Conservation (phyloP, 139 green algal species). For the Tetradesmus obliquus region DNA sequence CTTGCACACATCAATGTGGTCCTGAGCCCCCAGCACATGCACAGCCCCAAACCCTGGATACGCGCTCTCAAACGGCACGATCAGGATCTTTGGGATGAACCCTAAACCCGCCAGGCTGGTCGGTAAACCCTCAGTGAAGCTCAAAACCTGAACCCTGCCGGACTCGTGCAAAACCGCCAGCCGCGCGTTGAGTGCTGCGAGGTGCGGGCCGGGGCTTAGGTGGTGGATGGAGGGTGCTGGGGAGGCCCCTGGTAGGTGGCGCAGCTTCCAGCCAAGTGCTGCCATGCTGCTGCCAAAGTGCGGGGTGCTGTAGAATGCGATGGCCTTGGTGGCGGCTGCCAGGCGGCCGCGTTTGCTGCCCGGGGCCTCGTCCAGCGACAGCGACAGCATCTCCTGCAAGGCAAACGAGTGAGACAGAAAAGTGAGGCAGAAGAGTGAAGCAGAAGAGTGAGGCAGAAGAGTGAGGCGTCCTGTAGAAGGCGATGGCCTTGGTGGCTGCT, state of each 20-base stretch:
- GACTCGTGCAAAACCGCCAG: slow-evolving; percentile 61
- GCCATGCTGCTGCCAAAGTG: slow-evolving; percentile 84
- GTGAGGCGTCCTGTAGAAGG: slow-evolving; percentile 86
- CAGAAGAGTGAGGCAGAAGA: slow-evolving; percentile 15
- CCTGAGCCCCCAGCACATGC: slow-evolving; percentile 63
- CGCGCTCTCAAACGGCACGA: slow-evolving; percentile 75
- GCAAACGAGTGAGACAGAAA: neutral
- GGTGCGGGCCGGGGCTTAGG: slow-evolving; percentile 67
- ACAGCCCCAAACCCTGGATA: slow-evolving; percentile 83
- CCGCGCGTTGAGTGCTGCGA: slow-evolving; percentile 70
- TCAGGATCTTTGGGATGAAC: slow-evolving; percentile 67
- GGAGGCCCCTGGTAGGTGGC: slow-evolving; percentile 73
- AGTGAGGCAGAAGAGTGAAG: neutral
- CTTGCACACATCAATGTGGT: slow-evolving; percentile 89
- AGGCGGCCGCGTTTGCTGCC: slow-evolving; percentile 50
- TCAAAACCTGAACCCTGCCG: slow-evolving; percentile 58
- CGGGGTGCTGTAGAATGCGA: slow-evolving; percentile 86
- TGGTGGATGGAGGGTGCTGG: slow-evolving; percentile 48
- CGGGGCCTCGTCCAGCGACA: slow-evolving; percentile 26
- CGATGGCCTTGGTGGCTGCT: slow-evolving; percentile 63
- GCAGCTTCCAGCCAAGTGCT: slow-evolving; percentile 82
- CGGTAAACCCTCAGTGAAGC: slow-evolving; percentile 73
- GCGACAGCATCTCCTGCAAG: slow-evolving; percentile 50
- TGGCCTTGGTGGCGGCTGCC: slow-evolving; percentile 55
- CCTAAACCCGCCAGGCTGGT: slow-evolving; percentile 67